Evolutionary conservation across 2,329 filamentous ascomycete genomes (phyloP).

Genomic region (Aspergillus glaucus): DNA sequence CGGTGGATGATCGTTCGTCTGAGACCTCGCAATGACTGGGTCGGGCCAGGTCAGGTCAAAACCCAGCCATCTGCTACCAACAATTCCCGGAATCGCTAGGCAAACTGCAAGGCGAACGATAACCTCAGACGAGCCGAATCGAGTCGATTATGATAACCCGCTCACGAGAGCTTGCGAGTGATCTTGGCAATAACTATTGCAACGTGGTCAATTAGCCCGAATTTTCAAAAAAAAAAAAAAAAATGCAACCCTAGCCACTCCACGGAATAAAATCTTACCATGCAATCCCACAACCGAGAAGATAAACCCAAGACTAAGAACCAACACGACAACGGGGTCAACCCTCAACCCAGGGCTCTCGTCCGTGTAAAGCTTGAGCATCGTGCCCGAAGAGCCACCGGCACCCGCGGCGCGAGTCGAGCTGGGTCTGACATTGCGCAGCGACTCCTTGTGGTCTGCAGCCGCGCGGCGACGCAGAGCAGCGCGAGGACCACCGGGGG

Average conservation of each 20-base stretch:
- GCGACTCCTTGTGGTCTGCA: slow-evolving; percentile 94
- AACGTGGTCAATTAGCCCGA: slow-evolving; percentile 10
- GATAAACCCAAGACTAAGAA: slow-evolving; percentile 95
- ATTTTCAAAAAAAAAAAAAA: background rate
- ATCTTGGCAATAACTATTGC: slow-evolving; percentile 84
- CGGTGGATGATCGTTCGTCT: background rate
- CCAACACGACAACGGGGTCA: slow-evolving; percentile 93
- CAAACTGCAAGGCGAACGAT: no score
- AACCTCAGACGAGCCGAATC: slow-evolving; percentile 1
- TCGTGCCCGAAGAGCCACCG: slow-evolving; percentile 93
- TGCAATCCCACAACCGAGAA: slow-evolving; percentile 97
- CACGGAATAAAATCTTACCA: slow-evolving; percentile 55
- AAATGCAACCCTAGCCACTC: background rate
- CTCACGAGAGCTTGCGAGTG: slow-evolving; percentile 72
- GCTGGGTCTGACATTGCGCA: slow-evolving; percentile 85
- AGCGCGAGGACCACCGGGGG: slow-evolving; percentile 88
- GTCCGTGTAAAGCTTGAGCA: slow-evolving; percentile 98
- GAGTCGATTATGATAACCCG: background rate
- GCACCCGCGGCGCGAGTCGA: slow-evolving; percentile 91
- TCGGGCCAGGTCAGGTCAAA: background rate
- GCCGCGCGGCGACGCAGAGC: slow-evolving; percentile 92
- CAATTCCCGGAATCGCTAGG: background rate
- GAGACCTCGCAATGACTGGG: background rate
- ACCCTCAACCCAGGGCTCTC: slow-evolving; percentile 97
- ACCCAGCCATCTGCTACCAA: background rate